Evolutionary conservation across 192 early-diverging fungal species (phyloP).

Genomic region (Coemansia sp.): DNA sequence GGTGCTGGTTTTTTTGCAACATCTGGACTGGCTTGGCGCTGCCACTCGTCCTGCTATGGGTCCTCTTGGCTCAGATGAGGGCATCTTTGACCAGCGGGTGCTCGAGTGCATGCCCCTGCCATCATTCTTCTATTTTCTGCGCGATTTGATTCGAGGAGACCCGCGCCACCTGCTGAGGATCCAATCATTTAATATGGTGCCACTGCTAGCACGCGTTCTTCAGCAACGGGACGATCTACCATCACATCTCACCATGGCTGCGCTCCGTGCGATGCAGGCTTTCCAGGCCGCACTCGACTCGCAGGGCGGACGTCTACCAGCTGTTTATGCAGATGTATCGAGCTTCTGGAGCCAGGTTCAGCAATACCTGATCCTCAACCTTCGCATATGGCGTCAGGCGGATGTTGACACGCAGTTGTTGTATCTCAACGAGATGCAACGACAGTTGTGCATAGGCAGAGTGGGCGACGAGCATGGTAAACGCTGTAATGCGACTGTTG

Average conservation of each 20-base stretch:
- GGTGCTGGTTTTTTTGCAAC: slow-evolving; percentile 25
- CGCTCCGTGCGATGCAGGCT: slow-evolving; percentile 30
- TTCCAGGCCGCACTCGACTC: slow-evolving; percentile 30
- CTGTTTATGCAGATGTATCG: slow-evolving; percentile 19
- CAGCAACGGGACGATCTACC: slow-evolving; percentile 17
- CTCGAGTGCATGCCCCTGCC: slow-evolving; percentile 26
- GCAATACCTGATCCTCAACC: slow-evolving; percentile 27
- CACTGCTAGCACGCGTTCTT: slow-evolving; percentile 27
- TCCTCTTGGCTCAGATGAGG: slow-evolving; percentile 37
- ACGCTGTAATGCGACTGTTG: slow-evolving; percentile 31
- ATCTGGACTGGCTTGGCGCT: slow-evolving; percentile 36
- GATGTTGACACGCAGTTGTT: slow-evolving; percentile 17
- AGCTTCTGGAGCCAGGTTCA: slow-evolving; percentile 40
- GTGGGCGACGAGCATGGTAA: slow-evolving; percentile 23
- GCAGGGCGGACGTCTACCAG: slow-evolving; percentile 32
- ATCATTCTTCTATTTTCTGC: slow-evolving; percentile 33
- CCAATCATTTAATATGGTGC: slow-evolving; percentile 18
- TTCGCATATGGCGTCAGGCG: slow-evolving; percentile 35
- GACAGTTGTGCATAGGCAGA: slow-evolving; percentile 22
- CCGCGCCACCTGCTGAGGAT: slow-evolving; percentile 22
- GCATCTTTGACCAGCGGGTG: slow-evolving; percentile 26
- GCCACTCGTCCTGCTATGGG: slow-evolving; percentile 20
- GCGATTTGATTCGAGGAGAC: slow-evolving; percentile 31
- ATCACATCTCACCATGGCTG: slow-evolving; percentile 25
- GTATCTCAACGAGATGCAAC: slow-evolving; percentile 28